A percentile compares a stretch with the other conserved stretches of the same genome.
Conservation (phyloP, 257 asterid species). For the Capsicum pubescens region DNA sequence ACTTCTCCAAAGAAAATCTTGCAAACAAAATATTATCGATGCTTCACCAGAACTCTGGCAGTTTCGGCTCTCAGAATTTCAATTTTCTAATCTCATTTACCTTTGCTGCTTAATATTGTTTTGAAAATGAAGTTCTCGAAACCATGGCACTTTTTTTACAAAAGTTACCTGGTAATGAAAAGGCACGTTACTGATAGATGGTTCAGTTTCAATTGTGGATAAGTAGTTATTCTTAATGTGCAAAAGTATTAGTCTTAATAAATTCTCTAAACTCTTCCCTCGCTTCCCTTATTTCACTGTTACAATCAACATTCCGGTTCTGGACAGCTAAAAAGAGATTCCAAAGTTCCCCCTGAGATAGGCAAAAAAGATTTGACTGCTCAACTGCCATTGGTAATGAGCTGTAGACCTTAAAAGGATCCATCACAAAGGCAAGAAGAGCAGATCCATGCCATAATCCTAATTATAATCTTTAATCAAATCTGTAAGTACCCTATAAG, state of each 20-base stretch:
- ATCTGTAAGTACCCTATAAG: not conserved
- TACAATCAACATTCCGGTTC: not conserved
- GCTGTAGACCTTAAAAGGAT: not conserved
- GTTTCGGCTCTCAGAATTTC: not conserved
- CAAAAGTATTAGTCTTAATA: not conserved
- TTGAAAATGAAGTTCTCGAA: not conserved
- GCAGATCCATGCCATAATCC: not conserved
- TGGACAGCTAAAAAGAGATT: conserved; percentile 8
- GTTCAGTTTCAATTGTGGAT: not conserved
- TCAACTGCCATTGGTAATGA: not conserved
- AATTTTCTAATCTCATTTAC: not conserved
- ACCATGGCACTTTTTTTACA: not conserved
- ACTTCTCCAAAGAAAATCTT: not conserved
- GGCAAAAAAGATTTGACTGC: not conserved
- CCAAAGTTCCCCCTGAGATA: not conserved
- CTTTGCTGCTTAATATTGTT: not conserved
- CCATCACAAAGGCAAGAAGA: not conserved
- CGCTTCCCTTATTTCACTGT: not conserved
- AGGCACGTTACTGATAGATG: not conserved
- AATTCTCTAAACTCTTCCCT: not conserved
- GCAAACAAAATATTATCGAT: not conserved
- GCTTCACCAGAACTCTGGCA: not conserved
- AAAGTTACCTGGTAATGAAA: not conserved
- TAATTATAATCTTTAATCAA: not conserved
- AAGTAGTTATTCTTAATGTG: not conserved